Percentiles rank a stretch among this genome's conserved stretches.
phyloP scores from a whole-genome alignment of 177 flowering plant genomes.

The Vitis hybrid region DNA sequence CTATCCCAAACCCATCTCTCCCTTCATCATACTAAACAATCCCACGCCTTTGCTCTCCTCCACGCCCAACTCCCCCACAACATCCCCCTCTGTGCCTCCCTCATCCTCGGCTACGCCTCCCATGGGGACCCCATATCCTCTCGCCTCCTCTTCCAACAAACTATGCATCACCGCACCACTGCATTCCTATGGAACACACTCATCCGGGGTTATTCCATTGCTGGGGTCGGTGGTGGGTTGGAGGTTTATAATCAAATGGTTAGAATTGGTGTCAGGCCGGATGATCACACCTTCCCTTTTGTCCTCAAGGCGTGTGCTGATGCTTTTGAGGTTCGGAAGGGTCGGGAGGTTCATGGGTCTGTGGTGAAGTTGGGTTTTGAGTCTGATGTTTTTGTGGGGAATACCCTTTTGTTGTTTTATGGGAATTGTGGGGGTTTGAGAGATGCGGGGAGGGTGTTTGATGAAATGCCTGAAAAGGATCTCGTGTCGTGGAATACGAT shows the following conservation, averaged over 20 bases:
- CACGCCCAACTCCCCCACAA: conserved; percentile 33
- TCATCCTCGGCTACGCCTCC: conserved; percentile 34
- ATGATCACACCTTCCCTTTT: conserved; percentile 42
- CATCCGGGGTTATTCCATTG: conserved; percentile 28
- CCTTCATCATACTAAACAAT: conserved; percentile 28
- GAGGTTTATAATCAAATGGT: conserved; percentile 31
- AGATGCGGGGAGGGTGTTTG: conserved; percentile 28
- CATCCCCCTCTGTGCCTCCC: conserved; percentile 33
- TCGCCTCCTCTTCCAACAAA: conserved; percentile 25
- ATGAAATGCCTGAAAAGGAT: conserved; percentile 39
- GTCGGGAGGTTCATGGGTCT: conserved; percentile 41
- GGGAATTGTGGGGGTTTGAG: conserved; percentile 21
- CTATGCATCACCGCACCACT: conserved; percentile 12
- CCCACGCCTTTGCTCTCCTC: conserved; percentile 30
- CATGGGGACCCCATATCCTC: conserved; percentile 7
- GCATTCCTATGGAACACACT: conserved; percentile 45
- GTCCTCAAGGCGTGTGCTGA: conserved; percentile 35
- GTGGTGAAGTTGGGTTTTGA: conserved; percentile 33
- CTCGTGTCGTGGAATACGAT: conserved; percentile 40
- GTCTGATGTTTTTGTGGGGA: conserved; percentile 33
- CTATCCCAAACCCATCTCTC: conserved; percentile 11
- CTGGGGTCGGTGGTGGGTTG: conserved; percentile 15
- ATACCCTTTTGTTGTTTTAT: conserved; percentile 34
- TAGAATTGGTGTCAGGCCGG: conserved; percentile 25
- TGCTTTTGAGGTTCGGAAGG: conserved; percentile 23